Base-by-base conservation (phyloP, 2,329 filamentous ascomycete genomes). In the Ceratocystis huliohia region DNA sequence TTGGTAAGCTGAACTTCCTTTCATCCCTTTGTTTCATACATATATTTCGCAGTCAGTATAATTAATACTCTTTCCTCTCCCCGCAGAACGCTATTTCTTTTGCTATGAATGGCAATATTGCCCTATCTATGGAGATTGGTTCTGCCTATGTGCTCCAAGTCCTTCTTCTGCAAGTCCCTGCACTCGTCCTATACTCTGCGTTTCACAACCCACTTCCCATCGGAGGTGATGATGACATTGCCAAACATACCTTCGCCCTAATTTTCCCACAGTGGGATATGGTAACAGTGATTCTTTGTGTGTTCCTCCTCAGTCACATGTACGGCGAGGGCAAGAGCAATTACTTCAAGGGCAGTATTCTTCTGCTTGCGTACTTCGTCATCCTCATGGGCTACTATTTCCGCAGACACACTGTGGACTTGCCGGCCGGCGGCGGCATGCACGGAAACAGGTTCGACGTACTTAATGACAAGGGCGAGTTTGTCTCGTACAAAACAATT, bases 221-320 rank as follows among this genome's bases (percentile, higher is more conserved):
- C 4, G 65, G 28, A 37, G 65, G 65, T 41, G 74, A 75, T 30
- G 76, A 78, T 53, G 76, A 80, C 53, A 73, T 79, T 2, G 76
- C 76, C 10, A 74, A 81, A 68, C 87, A 88, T 73, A 89, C 86
- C 0, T 94, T 94, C 74, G 89, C 86, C 45, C 83, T 99, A 44
- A 90, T 97, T 57, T 97, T 99, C 78, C 94, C 94, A 0, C 94
- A 99, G 75, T 99, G 93, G 93, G 94, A 99, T 75, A 95, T 99
- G 90, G 87, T 97, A 13, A 96, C 90, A 0, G 91, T 97, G 17
- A 96, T 97, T 68, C 78, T 99, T 17, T 96, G 93, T 72, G 91
- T 99, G 20, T 96, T 99, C 78, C 79, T 99, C 66, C 84, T 99
- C 70, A 96, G 91, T 72, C 96, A 97, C 79, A 93, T 99, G 80